These are phyloP conservation scores for Kappamyces sp. DNA, from an alignment of 192 early-diverging fungal species.

Conservation along the genomic window DNA sequence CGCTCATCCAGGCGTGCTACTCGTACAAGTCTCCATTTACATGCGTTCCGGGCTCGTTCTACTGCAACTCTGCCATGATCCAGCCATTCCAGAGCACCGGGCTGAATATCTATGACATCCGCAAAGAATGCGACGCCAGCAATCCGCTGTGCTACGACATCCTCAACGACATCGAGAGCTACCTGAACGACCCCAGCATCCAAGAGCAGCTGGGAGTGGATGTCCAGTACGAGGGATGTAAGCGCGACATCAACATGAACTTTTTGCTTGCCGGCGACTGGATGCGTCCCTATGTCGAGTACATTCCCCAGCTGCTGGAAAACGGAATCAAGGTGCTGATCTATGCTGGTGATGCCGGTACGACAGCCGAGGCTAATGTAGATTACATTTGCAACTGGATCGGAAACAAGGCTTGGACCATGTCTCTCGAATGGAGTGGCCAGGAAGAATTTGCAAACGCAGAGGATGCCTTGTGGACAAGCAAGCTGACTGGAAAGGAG, in stretches of 20 bases:
- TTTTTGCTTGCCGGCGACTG: conserved; percentile 40
- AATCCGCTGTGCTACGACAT: conserved; percentile 74
- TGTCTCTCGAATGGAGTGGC: conserved; percentile 47
- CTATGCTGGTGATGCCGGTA: conserved; percentile 41
- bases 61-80: conserved; percentile 75
- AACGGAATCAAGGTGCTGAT: conserved; percentile 35
- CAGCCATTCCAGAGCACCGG: conserved; percentile 65
- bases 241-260: conserved; percentile 36
- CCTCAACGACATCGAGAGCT: conserved; percentile 34
- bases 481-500: conserved; percentile 10
- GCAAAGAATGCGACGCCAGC: conserved; percentile 71
- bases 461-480: conserved; percentile 20
- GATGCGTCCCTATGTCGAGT: conserved; percentile 34
- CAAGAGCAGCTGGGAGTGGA: conserved; percentile 47
- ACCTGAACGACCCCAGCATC: conserved; percentile 45
- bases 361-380: too few species aligned
- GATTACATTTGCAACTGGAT: conserved; percentile 47
- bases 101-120: conserved; percentile 91
- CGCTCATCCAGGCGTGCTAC: conserved; percentile 69
- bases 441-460: conserved; percentile 20
- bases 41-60: conserved; percentile 69
- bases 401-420: conserved; percentile 34
- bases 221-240: conserved; percentile 44
- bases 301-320: conserved; percentile 29
- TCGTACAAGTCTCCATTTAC: conserved; percentile 59